Base-by-base conservation (phyloP, 441 rosid species). In the Eugenia klotzschiana region DNA sequence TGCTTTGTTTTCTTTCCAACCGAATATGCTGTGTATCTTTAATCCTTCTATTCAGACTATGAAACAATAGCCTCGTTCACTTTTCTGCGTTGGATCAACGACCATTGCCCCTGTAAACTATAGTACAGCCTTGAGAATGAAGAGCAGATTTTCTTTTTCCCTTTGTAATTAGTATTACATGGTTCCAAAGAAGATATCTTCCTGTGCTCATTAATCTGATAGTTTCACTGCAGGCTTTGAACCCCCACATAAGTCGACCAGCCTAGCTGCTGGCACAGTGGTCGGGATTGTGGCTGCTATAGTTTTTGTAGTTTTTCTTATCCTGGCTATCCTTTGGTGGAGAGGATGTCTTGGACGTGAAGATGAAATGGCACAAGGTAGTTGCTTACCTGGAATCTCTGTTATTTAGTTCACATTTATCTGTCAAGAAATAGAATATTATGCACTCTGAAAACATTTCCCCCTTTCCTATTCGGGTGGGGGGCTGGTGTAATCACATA, bases 271-370 rank as follows among this genome's bases (percentile, higher is more conserved):
- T 1, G 81, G 81, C 18, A 72, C 25, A 23, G 74, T 86, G 37
- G 58, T 83, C 7, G 87, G 84, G 57, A 83, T 87, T 37, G 84
- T 51, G 51, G 87, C 84, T 72, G 79, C 64, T 40, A 58, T 56
- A 14, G 29, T 37, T 37, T 84, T 79, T 79, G 51, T 79, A n/a
- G 9, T 80, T 81, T 51, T 81, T 18, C 37, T 86, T 81, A 55
- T 88, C 56, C 60, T 85, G 26, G 79, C 87, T 54, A 53, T 84
- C 73, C 60, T 87, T 13, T 84, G 87, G 86, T 85, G 88, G 86
- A 86, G 83, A 81, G 85, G 86, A 51, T 86, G 80, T 85, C 50
- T 85, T 26, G 51, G 77, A 37, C 72, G 11, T 10, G 51, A 73
- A 26, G 16, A 27, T 60, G 80, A 83, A 52, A 64, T 57, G 50